These are phyloP conservation scores for Populus trichocarpa DNA, from an alignment of 441 rosid genomes.

Conservation along the genomic window DNA sequence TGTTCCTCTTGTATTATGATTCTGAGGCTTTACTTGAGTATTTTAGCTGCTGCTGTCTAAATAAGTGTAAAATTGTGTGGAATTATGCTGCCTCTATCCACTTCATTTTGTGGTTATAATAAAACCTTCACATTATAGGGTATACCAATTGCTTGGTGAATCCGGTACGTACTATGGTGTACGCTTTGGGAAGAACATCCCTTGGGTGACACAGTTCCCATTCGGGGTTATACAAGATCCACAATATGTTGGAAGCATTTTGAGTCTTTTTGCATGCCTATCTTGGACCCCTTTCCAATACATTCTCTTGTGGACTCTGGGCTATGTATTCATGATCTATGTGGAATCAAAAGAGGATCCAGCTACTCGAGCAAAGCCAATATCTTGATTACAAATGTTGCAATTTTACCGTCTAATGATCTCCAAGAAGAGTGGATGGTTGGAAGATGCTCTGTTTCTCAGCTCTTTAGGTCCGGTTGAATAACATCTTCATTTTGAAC, in stretches of 20 bases:
- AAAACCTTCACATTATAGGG: constrained; percentile 40
- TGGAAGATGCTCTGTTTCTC: not conserved
- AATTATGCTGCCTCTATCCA: constrained; percentile 3
- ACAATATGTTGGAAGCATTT: constrained; percentile 81
- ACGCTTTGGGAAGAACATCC: constrained; percentile 73
- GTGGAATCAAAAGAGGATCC: constrained; percentile 70
- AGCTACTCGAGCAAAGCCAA: constrained; percentile 57
- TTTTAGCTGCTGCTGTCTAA: not conserved
- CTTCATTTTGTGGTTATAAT: not conserved
- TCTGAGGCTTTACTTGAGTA: not conserved
- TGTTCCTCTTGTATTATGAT: not conserved
- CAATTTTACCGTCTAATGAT: constrained; percentile 9
- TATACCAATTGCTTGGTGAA: constrained; percentile 84
- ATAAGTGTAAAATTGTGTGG: not conserved
- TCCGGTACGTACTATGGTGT: constrained; percentile 87
- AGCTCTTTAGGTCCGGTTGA: constrained; percentile 1
- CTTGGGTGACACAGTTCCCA: constrained; percentile 87
- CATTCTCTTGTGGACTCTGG: constrained; percentile 71
- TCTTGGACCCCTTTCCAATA: constrained; percentile 83
- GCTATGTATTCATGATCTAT: constrained; percentile 63
- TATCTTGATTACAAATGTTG: constrained; percentile 32
- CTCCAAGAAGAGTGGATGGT: constrained; percentile 1
- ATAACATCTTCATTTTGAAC: constrained; percentile 1
- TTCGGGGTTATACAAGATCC: constrained; percentile 86
- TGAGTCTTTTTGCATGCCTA: constrained; percentile 72